Percentiles rank a stretch among this genome's conserved stretches.
phyloP scores from a whole-genome alignment of 805 yeast genomes.

The Saccharomycopsis oosterbeekiorum region DNA sequence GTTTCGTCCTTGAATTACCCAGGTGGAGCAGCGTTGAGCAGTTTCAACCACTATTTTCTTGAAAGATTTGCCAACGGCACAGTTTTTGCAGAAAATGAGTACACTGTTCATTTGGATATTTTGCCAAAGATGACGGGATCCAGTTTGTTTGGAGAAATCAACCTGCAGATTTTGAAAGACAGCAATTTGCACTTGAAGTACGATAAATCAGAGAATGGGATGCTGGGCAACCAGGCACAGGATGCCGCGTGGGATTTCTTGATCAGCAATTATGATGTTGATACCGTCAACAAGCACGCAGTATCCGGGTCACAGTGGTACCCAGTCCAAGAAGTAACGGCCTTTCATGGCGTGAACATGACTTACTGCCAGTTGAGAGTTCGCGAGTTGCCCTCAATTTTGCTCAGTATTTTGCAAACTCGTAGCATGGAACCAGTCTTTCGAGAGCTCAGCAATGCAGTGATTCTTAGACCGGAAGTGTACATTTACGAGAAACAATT shows the following conservation, averaged over 20 bases:
- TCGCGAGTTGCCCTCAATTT: conserved; percentile 7
- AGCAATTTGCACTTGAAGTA: conserved; percentile 34
- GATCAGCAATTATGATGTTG: conserved; percentile 20
- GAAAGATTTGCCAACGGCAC: conserved; percentile 13
- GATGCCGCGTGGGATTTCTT: background rate
- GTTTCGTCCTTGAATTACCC: conserved; percentile 76
- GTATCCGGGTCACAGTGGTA: conserved; percentile 34
- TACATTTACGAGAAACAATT: conserved; percentile 15
- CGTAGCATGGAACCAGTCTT: conserved; percentile 4
- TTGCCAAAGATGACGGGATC: conserved; percentile 85
- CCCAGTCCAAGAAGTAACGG: conserved; percentile 29
- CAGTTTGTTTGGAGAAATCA: conserved; percentile 60
- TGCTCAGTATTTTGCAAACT: background rate
- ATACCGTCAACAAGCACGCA: background rate
- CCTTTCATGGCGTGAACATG: conserved; percentile 29
- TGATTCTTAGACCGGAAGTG: conserved; percentile 2
- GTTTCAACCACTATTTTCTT: conserved; percentile 38
- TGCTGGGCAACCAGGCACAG: conserved; percentile 3
- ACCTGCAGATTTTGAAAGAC: conserved; percentile 22
- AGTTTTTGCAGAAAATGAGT: conserved; percentile 19
- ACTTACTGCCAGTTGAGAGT: conserved; percentile 25
- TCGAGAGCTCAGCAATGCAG: background rate
- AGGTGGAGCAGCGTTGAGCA: conserved; percentile 66
- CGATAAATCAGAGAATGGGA: conserved; percentile 63
- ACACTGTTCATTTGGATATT: conserved; percentile 63